phyloP scores from a whole-genome alignment of 2,329 filamentous ascomycete species.

The Venturia oleaginea region DNA sequence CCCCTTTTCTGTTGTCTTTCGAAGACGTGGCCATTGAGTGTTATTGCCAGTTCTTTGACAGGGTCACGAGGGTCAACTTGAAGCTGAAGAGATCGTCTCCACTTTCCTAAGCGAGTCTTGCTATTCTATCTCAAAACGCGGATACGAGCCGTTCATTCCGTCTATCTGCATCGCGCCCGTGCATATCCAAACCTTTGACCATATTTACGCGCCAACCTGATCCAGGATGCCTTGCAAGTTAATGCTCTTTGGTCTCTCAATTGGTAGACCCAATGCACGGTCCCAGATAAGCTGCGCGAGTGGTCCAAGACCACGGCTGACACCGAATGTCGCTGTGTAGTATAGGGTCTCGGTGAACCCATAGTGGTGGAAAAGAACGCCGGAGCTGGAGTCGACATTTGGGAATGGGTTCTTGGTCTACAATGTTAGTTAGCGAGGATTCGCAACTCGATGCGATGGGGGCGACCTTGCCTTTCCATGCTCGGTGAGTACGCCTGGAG shows the following conservation, averaged over 20 bases:
- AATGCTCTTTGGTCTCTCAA: constrained; percentile 97
- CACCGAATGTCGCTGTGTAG: constrained; percentile 67
- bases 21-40: no score
- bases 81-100: neutral
- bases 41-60: no score
- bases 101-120: neutral
- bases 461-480: constrained; percentile 64
- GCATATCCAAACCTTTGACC: neutral
- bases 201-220: constrained; percentile 25
- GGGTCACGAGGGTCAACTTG: no score
- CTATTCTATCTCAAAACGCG: neutral
- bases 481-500: constrained; percentile 80
- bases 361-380: constrained; percentile 95
- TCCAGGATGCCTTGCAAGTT: constrained; percentile 81
- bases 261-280: constrained; percentile 82
- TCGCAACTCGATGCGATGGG: neutral
- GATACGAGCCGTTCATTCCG: neutral
- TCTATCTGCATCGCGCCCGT: neutral
- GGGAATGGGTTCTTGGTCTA: constrained; percentile 93
- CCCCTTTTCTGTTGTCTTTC: no score
- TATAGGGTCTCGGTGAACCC: constrained; percentile 96
- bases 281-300: constrained; percentile 96
- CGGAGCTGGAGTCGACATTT: constrained; percentile 89
- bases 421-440: constrained; percentile 11
- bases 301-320: constrained; percentile 69